phyloP scores from a whole-genome alignment of 164 flowering plant species.

The Paratinospora sagittata region DNA sequence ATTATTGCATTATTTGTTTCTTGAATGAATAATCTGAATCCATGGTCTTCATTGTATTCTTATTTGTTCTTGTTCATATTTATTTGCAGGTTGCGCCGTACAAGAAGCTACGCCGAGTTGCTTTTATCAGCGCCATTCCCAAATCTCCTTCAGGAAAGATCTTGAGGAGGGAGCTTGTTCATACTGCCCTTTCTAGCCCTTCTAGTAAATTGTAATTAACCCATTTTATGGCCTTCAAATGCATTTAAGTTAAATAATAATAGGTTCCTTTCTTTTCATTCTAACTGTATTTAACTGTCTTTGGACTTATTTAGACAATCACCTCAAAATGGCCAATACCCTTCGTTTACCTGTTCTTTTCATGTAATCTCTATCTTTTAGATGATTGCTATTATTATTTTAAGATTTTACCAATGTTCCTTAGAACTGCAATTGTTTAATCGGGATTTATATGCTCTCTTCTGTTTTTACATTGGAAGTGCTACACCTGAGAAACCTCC shows the following conservation, averaged over 20 bases:
- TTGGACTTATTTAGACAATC: no score
- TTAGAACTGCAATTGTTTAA: no score
- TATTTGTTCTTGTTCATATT: background rate
- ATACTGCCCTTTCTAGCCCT: constrained; percentile 26
- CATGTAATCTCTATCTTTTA: background rate
- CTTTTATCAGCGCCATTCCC: constrained; percentile 55
- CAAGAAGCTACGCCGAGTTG: constrained; percentile 64
- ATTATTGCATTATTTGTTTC: background rate
- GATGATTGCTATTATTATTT: no score
- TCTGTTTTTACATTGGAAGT: no score
- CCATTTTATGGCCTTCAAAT: no score
- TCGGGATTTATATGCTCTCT: no score
- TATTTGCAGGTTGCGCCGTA: constrained; percentile 72
- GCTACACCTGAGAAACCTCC: no score
- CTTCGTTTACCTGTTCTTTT: no score
- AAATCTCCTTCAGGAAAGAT: constrained; percentile 73
- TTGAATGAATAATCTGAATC: background rate
- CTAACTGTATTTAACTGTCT: background rate
- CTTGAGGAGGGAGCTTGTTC: constrained; percentile 54
- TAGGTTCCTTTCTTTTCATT: background rate
- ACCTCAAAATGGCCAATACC: background rate
- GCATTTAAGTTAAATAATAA: no score
- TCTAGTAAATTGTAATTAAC: constrained; percentile 27
- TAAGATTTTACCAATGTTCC: no score
- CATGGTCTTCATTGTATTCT: background rate